phyloP scores from a whole-genome alignment of 306 rosid species.

The Dalbergia cochinchinensis region DNA sequence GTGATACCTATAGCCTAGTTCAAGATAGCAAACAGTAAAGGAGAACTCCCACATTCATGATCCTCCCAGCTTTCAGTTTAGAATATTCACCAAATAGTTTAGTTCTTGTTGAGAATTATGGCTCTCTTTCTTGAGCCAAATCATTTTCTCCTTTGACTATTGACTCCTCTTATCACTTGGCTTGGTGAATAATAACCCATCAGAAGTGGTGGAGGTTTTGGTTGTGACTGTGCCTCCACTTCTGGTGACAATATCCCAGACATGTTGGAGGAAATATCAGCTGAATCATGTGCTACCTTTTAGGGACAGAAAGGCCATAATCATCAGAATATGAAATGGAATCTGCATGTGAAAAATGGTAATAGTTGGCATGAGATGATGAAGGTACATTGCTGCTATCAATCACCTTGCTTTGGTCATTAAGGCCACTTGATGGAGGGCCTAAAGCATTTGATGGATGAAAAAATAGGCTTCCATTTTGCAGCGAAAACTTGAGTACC shows the following conservation, averaged over 20 bases:
- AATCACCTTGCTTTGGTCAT: slow-evolving; percentile 44
- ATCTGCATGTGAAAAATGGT: slow-evolving; percentile 45
- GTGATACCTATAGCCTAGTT: slow-evolving; percentile 25
- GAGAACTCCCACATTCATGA: slow-evolving; percentile 6
- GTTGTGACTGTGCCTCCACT: slow-evolving; percentile 41
- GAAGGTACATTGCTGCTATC: slow-evolving; percentile 46
- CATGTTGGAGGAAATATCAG: slow-evolving; percentile 46
- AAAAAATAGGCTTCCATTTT: slow-evolving; percentile 65
- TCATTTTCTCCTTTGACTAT: slow-evolving; percentile 36
- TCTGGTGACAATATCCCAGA: slow-evolving; percentile 54
- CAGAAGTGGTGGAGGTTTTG: slow-evolving; percentile 73
- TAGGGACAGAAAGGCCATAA: slow-evolving; percentile 55
- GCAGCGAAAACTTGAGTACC: slow-evolving; percentile 78
- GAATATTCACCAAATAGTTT: slow-evolving; percentile 20
- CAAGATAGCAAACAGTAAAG: background rate
- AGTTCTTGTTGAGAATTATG: background rate
- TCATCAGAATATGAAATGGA: slow-evolving; percentile 74
- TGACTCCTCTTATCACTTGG: no score
- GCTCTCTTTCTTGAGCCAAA: slow-evolving; percentile 26
- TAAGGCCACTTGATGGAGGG: slow-evolving; percentile 61
- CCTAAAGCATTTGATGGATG: slow-evolving; percentile 43
- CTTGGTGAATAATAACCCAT: slow-evolving; percentile 62
- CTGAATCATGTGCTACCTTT: slow-evolving; percentile 53
- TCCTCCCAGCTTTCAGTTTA: slow-evolving; percentile 3
- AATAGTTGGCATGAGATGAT: slow-evolving; percentile 50